phyloP scores from a whole-genome alignment of 768 basidiomycete species.

The Tulasnella sp. region DNA sequence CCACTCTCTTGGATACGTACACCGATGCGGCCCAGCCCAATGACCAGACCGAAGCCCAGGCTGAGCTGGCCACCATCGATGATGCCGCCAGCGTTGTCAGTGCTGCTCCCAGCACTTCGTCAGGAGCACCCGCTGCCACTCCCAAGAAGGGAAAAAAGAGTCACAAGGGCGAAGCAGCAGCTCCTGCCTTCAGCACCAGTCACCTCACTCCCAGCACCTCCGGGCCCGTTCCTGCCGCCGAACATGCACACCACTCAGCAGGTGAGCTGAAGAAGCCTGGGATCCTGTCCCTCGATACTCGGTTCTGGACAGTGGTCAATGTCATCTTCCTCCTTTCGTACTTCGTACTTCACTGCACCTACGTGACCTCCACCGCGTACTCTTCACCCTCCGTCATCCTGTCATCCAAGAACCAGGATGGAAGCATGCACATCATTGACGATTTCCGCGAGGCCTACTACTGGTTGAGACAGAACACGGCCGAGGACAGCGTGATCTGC shows the following conservation, averaged over 20 bases:
- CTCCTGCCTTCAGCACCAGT: conserved; percentile 18
- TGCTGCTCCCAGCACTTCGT: conserved; percentile 13
- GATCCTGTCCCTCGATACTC: conserved; percentile 77
- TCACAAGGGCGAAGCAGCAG: conserved; percentile 35
- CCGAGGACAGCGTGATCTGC: conserved; percentile 87
- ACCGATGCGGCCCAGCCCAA: conserved; percentile 73
- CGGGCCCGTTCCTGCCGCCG: no score
- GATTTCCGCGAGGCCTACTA: conserved; percentile 99
- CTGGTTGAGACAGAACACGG: conserved; percentile 94
- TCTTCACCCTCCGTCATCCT: conserved; percentile 97
- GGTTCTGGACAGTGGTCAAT: conserved; percentile 62
- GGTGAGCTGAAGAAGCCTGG: conserved; percentile 34
- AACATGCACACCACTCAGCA: neutral
- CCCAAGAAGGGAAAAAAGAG: conserved; percentile 48
- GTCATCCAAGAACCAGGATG: conserved; percentile 66
- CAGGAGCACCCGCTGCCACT: conserved; percentile 25
- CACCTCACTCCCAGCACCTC: neutral
- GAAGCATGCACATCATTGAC: conserved; percentile 89
- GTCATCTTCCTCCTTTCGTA: conserved; percentile 66
- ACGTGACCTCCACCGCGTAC: conserved; percentile 88
- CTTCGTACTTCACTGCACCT: conserved; percentile 95
- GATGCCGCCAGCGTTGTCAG: conserved; percentile 22
- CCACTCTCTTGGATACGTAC: conserved; percentile 78
- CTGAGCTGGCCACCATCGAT: conserved; percentile 25
- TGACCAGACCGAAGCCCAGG: conserved; percentile 2